Percentiles rank a stretch among this genome's conserved stretches.
Evolutionary conservation across 139 green algal genomes (phyloP).

Genomic region (Dunaliella sp.): DNA sequence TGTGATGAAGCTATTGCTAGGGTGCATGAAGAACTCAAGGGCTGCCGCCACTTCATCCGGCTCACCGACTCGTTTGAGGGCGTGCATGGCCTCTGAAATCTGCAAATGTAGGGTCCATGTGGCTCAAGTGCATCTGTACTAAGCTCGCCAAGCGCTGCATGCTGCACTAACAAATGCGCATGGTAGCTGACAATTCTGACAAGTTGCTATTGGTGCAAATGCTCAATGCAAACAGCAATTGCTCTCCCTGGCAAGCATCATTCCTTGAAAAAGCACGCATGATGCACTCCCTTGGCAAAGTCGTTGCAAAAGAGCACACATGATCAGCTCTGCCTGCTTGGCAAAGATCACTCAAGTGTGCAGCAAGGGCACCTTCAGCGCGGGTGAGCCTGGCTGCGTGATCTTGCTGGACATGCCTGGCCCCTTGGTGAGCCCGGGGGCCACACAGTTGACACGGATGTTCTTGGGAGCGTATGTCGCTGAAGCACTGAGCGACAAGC

Average conservation of each 20-base stretch:
- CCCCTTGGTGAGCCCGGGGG: conserved; percentile 61
- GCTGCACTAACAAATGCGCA: no score
- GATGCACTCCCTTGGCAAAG: no score
- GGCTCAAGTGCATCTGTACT: no score
- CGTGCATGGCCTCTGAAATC: conserved; percentile 63
- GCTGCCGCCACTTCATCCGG: conserved; percentile 63
- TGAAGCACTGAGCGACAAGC: conserved; percentile 57
- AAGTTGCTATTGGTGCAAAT: no score
- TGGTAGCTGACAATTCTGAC: neutral
- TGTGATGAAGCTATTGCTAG: conserved; percentile 66
- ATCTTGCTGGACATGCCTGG: conserved; percentile 55
- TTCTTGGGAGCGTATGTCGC: conserved; percentile 78
- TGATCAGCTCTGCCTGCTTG: no score
- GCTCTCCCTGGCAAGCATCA: no score
- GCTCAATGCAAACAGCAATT: no score
- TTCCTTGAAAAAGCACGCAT: no score
- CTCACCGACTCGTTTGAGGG: conserved; percentile 72
- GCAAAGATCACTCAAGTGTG: no score
- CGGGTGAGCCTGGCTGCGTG: conserved; percentile 49
- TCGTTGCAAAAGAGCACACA: no score
- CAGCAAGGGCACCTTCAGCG: conserved; percentile 27
- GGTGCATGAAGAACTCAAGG: conserved; percentile 62
- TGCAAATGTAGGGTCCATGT: no score
- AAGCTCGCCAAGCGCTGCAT: no score
- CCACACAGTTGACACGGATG: conserved; percentile 81